Percentiles rank a stretch among this genome's conserved stretches.
These are phyloP conservation scores for Suillus plorans DNA, from an alignment of 768 basidiomycete genomes.

Conservation along the genomic window DNA sequence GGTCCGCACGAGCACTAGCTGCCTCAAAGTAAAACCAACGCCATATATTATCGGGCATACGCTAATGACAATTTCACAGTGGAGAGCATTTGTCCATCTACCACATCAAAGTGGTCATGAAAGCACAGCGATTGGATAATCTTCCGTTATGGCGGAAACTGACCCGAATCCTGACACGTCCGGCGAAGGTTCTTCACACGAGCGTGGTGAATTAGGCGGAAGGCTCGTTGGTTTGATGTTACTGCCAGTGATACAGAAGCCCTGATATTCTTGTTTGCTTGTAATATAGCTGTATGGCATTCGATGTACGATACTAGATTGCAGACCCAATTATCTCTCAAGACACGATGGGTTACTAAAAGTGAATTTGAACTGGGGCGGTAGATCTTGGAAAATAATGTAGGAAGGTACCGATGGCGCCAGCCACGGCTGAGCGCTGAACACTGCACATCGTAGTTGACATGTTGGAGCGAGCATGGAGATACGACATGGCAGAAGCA, in stretches of 20 bases:
- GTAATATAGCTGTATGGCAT: not conserved
- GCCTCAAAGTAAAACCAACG: not conserved
- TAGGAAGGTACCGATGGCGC: not conserved
- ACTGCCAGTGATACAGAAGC: not conserved
- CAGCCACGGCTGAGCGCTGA: too few relatives aligned
- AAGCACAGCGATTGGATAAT: not conserved
- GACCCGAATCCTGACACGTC: not conserved
- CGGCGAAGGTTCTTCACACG: not conserved
- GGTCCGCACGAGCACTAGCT: not conserved
- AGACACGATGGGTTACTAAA: not conserved
- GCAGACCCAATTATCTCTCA: not conserved
- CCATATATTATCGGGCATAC: too few relatives aligned
- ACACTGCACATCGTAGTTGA: too few relatives aligned
- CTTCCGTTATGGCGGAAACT: not conserved
- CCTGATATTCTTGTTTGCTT: not conserved
- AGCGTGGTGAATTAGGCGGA: not conserved
- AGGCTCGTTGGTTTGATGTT: not conserved
- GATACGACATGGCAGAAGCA: not conserved
- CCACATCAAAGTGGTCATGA: slow-evolving; percentile 1
- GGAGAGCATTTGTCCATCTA: not conserved
- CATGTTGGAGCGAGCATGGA: too few relatives aligned
- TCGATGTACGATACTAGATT: not conserved
- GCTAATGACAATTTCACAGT: not conserved
- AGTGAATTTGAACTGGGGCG: not conserved
- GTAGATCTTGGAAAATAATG: too few relatives aligned